Base-by-base conservation (phyloP, 306 rosid genomes). In the Erythrophleum fordii region DNA sequence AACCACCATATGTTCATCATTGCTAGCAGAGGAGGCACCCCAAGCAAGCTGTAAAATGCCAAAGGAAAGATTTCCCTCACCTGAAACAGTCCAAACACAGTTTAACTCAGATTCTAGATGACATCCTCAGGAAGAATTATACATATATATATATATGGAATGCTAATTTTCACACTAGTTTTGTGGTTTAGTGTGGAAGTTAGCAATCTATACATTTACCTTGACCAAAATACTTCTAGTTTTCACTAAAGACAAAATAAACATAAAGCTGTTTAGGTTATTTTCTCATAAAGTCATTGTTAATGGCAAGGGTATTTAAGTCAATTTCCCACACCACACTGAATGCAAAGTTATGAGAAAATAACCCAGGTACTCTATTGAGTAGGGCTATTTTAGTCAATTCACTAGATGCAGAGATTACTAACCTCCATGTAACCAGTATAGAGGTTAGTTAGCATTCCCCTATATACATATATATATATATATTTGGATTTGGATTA, bases 1-100 rank as follows among this genome's bases (percentile, higher is more conserved):
- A 92, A 92, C 95, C 93, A 92, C 48, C 87, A 60, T 31, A 88
- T 16, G 82, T 92, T 92, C 97, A 92, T 80, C n/a, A 80, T 13
- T 75, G 87, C 78, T 70, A 92, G 51, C 81, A 88, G 75, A 23
- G 93, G 87, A 51, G 93, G 73, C 76, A 89, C 89, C 55, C 51
- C 42, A 69, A 89, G 61, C 85, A 90, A 42, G 83, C 82, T 82
- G 85, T 86, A 90, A 72, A 87, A 85, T 10, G 89, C 91, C 65
- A 90, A 61, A 23, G 92, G 81, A 62, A 75, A 87, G 2, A 89
- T 55, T 49, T 78, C 81, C 86, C 88, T 83, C 22, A 92, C 90
- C 97, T 92, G 85, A 81, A 84, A 77, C 46, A 68, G 72, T 34
- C 55, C 31, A 64, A 23, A 8, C 52, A 28, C 18, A 60, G 59